Percentiles rank a stretch among this genome's conserved stretches.
These are phyloP conservation scores for Ceratobasidium sp. DNA, from an alignment of 1,284 basidiomycete genomes.

Conservation along the genomic window DNA sequence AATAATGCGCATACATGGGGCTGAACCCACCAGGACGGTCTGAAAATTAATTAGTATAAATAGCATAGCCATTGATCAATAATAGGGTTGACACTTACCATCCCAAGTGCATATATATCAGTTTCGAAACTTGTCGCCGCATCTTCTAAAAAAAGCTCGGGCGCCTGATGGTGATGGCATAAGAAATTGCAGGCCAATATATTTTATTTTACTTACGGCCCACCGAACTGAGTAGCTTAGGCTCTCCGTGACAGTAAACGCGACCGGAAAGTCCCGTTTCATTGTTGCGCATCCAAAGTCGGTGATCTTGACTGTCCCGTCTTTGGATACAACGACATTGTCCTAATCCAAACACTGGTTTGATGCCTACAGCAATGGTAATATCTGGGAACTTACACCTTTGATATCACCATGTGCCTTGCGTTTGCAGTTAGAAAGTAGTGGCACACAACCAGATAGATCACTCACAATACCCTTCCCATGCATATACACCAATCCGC, in stretches of 20 bases:
- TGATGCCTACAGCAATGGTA: not conserved
- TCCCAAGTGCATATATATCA: conserved; percentile 24
- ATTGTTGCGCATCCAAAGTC: conserved; percentile 32
- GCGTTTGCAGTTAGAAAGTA: not conserved
- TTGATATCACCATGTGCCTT: conserved; percentile 34
- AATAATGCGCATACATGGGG: not conserved
- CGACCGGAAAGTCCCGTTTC: conserved; percentile 25
- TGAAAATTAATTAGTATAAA: not conserved
- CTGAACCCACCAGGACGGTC: conserved; percentile 18
- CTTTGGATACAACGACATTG: conserved; percentile 23
- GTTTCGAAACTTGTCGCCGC: conserved; percentile 12
- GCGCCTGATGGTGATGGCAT: not conserved
- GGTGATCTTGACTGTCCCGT: conserved; percentile 12
- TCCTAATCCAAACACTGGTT: not conserved
- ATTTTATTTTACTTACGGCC: conserved; percentile 6
- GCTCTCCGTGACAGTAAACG: conserved; percentile 26
- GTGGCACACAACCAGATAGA: not conserved
- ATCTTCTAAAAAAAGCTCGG: conserved; percentile 25
- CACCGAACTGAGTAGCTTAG: conserved; percentile 26
- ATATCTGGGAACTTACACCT: not conserved
- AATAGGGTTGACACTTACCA: not conserved
- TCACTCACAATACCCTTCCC: conserved; percentile 9
- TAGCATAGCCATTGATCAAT: not conserved
- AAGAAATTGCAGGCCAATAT: not conserved
- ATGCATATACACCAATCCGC: conserved; percentile 24